Evolutionary conservation across 495 filamentous ascomycete species (phyloP).

Genomic region (Aspergillus asperescens): DNA sequence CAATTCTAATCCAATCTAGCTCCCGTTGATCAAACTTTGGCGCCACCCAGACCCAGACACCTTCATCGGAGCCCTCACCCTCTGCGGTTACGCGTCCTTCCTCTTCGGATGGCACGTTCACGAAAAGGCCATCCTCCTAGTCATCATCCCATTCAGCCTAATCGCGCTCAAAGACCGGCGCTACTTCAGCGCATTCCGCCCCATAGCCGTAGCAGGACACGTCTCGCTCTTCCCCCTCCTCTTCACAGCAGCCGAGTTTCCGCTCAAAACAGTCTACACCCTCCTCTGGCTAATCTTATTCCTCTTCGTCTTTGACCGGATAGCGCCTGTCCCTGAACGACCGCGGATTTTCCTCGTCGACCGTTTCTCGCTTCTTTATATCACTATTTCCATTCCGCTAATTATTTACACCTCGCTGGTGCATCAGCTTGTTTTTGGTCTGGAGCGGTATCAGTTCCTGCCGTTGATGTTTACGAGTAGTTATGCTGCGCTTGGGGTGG

Average conservation of each 20-base stretch:
- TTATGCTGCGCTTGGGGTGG: constrained; percentile 90
- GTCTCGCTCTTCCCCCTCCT: constrained; percentile 92
- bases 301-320: constrained; percentile 75
- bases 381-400: constrained; percentile 79
- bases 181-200: constrained; percentile 86
- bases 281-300: constrained; percentile 87
- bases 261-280: constrained; percentile 89
- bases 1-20: constrained; percentile 29
- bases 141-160: constrained; percentile 92
- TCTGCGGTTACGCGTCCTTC: constrained; percentile 96
- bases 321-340: constrained; percentile 73
- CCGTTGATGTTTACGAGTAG: constrained; percentile 96
- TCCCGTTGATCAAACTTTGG: constrained; percentile 79
- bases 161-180: constrained; percentile 89
- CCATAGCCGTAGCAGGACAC: constrained; percentile 86
- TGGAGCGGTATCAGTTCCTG: constrained; percentile 74
- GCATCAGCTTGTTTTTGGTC: constrained; percentile 76
- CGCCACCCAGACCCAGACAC: constrained; percentile 72
- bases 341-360: constrained; percentile 82
- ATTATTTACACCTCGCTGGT: constrained; percentile 83
- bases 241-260: constrained; percentile 87
- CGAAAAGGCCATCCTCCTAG: constrained; percentile 90
- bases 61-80: constrained; percentile 82
- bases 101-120: constrained; percentile 99
- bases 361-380: constrained; percentile 82